phyloP scores from a whole-genome alignment of 352 stramenopile genomes.

The Pythium oligandrum region DNA sequence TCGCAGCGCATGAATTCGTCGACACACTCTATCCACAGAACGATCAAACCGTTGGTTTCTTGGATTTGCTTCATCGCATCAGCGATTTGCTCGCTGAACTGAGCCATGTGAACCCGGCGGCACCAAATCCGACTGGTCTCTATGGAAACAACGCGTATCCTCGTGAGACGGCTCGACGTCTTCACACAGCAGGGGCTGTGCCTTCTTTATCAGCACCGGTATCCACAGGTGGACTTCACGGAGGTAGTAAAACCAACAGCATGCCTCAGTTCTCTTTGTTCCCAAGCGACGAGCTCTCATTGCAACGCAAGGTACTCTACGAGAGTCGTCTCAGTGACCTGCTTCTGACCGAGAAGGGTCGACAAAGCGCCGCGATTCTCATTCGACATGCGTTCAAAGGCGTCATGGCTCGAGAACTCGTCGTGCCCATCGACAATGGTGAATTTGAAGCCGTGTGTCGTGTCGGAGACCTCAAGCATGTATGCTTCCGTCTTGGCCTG shows the following conservation, averaged over 20 bases:
- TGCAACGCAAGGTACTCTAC: conserved; percentile 54
- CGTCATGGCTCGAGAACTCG: conserved; percentile 51
- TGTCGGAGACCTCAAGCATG: conserved; percentile 59
- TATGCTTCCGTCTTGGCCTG: conserved; percentile 63
- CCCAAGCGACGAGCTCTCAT: conserved; percentile 24
- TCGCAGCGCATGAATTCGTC: conserved; percentile 54
- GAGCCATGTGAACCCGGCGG: conserved; percentile 15
- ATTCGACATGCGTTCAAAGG: conserved; percentile 76
- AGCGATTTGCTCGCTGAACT: conserved; percentile 50
- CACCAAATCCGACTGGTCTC: conserved; percentile 10
- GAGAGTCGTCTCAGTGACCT: conserved; percentile 54
- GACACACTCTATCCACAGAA: conserved; percentile 44
- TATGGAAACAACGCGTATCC: conserved; percentile 26
- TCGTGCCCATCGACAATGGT: conserved; percentile 61
- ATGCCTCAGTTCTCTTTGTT: conserved; percentile 12
- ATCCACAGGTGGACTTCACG: conserved; percentile 11
- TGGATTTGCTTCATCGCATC: conserved; percentile 63
- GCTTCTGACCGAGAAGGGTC: conserved; percentile 40
- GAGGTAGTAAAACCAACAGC: conserved; percentile 2
- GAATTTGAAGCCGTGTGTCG: conserved; percentile 67
- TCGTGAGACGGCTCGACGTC: conserved; percentile 29
- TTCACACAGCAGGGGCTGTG: conserved; percentile 24
- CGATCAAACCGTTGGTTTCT: conserved; percentile 29
- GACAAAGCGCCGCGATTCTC: conserved; percentile 59
- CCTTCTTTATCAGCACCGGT: conserved; percentile 16